Percentiles rank a stretch among this genome's conserved stretches.
Evolutionary conservation across 176 grass and related monocot species (phyloP).

Genomic region (maize (Zea mays)): Zm-B73-REFERENCE-NAM-5.0 NC_050099.1:117780001-117780500

Average conservation of each 20-base stretch:
- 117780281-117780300: background rate
- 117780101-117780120: background rate
- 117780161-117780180: background rate
- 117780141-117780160: background rate
- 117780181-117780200: background rate
- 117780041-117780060: background rate
- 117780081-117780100: background rate
- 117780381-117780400: background rate
- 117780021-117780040: background rate
- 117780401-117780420: background rate
- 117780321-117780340: slow-evolving; percentile 1
- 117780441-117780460: background rate
- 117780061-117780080: background rate
- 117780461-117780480: background rate
- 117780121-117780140: background rate
- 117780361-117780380: background rate
- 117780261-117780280: background rate
- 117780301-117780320: background rate
- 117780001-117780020: background rate
- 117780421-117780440: background rate
- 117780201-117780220: slow-evolving; percentile 8
- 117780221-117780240: background rate
- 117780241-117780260: background rate
- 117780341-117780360: background rate
- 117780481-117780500: background rate